Evolutionary conservation across 306 rosid species (phyloP), one percentile per base, ranked within the genome.

Genomic region (Glycine soja): DNA sequence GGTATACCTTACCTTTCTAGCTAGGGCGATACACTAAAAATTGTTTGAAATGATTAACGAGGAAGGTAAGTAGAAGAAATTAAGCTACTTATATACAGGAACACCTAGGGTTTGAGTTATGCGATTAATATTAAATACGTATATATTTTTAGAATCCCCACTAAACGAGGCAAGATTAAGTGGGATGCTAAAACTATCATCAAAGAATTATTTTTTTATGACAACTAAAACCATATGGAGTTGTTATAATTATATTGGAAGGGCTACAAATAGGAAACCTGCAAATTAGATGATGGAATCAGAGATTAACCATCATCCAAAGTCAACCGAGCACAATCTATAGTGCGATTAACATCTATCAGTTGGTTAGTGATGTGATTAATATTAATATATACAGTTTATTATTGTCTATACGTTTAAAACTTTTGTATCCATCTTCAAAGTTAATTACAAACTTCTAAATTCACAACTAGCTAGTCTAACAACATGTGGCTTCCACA

Each of bases 171-270:
- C 80, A 74, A 43, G 24, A 30, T 69, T 7, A 4, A 71, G 86
- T 84, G 88, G 86, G 74, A 12, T 54, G 72, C 7, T 78, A 78
- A 78, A 56, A 77, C n/a, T 52, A 30, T 63, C 38, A 19, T 19
- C 11, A 34, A 72, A 53, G 8, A 70, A 69, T 61, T 52, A 8
- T 18, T 48, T 67, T 53, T 43, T 57, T n/a, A 50, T 53, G 79
- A 32, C 30, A 24, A 57, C 18, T 19, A 36, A 24, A 70, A 56
- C 75, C 61, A 76, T 24, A 24, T 66, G 74, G 38, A 13, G 30
- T 75, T 69, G 58, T 47, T 13, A 5, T 3, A 78, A 80, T 53
- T 48, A 64, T 15, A 63, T 53, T 76, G 56, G 65, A 16, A 30
- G 32, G 40, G 4, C 40, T 2, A 36, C 5, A 76, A 70, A 81